These are phyloP conservation scores for Powellomyces hirtus DNA, from an alignment of 192 early-diverging fungal species.

Conservation along the genomic window DNA sequence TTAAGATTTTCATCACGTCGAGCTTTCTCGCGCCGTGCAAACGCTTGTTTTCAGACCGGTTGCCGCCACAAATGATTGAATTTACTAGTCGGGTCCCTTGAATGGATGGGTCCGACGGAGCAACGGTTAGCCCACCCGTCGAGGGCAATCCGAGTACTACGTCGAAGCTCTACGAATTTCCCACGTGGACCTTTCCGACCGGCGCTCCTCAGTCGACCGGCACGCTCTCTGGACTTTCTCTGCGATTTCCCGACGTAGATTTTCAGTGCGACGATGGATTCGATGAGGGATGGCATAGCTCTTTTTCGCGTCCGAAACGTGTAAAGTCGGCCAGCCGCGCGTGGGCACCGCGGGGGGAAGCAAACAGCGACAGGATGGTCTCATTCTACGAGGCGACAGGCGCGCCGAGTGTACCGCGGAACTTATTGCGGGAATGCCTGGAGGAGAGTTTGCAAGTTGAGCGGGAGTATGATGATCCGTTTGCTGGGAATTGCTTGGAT, in stretches of 20 bases:
- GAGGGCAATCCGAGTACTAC: too few species aligned
- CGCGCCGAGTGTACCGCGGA: neutral
- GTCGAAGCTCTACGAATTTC: slow-evolving; percentile 1
- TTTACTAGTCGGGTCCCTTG: too few species aligned
- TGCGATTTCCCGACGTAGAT: neutral
- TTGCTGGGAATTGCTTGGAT: neutral
- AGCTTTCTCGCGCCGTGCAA: too few species aligned
- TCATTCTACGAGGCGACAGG: neutral
- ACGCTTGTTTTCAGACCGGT: too few species aligned
- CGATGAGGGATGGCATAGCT: neutral
- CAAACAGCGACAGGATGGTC: neutral
- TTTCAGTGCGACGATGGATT: neutral
- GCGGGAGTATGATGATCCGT: neutral
- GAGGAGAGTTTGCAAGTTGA: neutral
- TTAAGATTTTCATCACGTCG: too few species aligned
- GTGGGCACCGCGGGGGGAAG: neutral
- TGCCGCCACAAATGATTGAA: too few species aligned
- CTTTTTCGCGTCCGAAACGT: neutral
- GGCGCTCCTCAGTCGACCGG: neutral
- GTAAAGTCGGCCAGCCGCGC: neutral
- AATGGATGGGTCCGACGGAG: too few species aligned
- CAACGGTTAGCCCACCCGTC: too few species aligned
- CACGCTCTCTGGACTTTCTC: neutral
- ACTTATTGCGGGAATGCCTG: neutral
- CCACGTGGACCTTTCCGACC: slow-evolving; percentile 5